These are phyloP conservation scores for Pulicaria dysenterica DNA, from an alignment of 129 eudicot species.

Conservation along the genomic window DNA sequence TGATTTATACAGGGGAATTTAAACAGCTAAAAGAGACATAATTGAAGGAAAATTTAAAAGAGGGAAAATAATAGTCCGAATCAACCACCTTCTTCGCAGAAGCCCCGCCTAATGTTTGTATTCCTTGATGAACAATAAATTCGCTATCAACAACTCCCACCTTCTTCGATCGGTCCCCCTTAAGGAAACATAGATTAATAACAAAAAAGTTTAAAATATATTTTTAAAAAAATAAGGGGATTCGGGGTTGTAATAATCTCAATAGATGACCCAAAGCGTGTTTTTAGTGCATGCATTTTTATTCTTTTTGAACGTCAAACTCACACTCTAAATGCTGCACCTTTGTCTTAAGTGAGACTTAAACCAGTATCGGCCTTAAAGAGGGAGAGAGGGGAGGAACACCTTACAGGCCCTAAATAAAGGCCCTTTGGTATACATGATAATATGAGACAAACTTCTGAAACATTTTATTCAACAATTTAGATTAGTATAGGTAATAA, in stretches of 20 bases:
- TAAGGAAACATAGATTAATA: constrained; percentile 16
- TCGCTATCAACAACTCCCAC: constrained; percentile 87
- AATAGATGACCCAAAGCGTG: too few species aligned
- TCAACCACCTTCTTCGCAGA: constrained; percentile 58
- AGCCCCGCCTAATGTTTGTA: constrained; percentile 76
- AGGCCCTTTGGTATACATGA: not conserved
- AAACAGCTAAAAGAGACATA: not conserved
- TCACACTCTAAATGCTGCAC: too few species aligned
- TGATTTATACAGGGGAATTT: not conserved
- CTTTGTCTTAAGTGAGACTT: too few species aligned
- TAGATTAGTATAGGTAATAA: constrained; percentile 2
- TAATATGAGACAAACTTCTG: not conserved
- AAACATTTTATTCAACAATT: not conserved
- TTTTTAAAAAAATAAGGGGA: too few species aligned
- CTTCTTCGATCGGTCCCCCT: constrained; percentile 80
- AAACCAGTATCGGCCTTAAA: not conserved
- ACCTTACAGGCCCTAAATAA: not conserved
- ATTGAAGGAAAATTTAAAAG: not conserved
- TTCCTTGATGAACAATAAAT: constrained; percentile 73
- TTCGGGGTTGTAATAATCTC: too few species aligned
- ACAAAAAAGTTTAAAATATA: too few species aligned
- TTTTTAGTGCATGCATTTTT: too few species aligned
- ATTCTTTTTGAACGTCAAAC: too few species aligned
- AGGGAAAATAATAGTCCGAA: not conserved
- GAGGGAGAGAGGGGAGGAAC: not conserved